Evolutionary conservation across 768 basidiomycete genomes (phyloP), one percentile per base, ranked within the genome.

Genomic region (Russula griseocarnosa): DNA sequence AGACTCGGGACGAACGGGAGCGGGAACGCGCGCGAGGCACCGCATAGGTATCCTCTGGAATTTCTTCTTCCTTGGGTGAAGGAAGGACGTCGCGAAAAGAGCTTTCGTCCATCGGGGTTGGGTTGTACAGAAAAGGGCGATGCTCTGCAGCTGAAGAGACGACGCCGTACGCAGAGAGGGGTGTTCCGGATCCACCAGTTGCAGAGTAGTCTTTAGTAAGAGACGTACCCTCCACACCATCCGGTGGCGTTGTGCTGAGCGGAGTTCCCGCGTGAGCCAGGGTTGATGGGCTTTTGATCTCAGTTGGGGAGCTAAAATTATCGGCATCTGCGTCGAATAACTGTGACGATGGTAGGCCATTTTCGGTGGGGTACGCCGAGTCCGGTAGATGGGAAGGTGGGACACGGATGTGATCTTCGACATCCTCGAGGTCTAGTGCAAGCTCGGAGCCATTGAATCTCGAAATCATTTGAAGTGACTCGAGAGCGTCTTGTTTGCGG

Each of bases 401-500:
- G 11, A 22, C 71, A 16, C 71, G 73, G 28, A 72, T 74, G 49
- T 71, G 70, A 61, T 83, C 85, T 42, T 77, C 74, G 1, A 96
- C 91, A 62, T 97, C 94, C 22, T 82, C 82, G 11, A 90, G 73
- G 34, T 82, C 84, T 34, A 94, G 80, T 4, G 79, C 74, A 0
- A 94, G 74, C 58, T 85, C 78, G 18, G 85, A 83, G 3, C 90
- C 92, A 73, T 98, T 98, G 76, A 90, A 93, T 36, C 80, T 81
- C 3, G 91, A 90, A 50, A 99, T 98, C 67, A 90, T 76, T 68
- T 88, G 86, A 0, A 99, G 81, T 0, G 87, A 86, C 67, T 90
- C 83, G 40, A 96, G 75, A 0, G 95, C 96, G 68, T 97, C 94
- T 40, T 85, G 82, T 38, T 84, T 86, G 50, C 93, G 83, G 18